A percentile compares a stretch with the other conserved stretches of the same genome.
Conservation (phyloP, 164 flowering plant genomes). For the Warburgia ugandensis region DNA sequence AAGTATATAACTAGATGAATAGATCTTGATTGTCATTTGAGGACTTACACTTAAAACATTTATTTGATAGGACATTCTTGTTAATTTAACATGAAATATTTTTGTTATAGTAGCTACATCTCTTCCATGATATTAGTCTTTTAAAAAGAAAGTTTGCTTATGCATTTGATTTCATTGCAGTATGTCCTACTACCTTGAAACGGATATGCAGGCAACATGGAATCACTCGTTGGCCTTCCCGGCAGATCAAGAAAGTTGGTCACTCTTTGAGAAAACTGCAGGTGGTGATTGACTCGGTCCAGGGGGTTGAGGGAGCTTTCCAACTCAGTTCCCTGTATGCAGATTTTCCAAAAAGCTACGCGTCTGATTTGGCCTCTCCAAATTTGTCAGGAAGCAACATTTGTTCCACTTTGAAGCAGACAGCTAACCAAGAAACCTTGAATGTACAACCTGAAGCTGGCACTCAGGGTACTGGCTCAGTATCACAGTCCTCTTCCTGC, state of each 20-base stretch:
- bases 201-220: slow-evolving; percentile 91
- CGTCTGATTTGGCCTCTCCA: slow-evolving; percentile 34
- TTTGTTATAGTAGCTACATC: too few relatives aligned
- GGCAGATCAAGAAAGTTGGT: slow-evolving; percentile 83
- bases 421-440: slow-evolving; percentile 14
- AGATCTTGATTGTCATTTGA: too few relatives aligned
- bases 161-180: too few relatives aligned
- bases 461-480: slow-evolving; percentile 21
- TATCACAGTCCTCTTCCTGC: slow-evolving; percentile 57
- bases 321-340: slow-evolving; percentile 55
- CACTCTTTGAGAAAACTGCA: slow-evolving; percentile 74
- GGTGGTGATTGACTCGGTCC: slow-evolving; percentile 74
- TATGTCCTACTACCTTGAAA: slow-evolving; percentile 87
- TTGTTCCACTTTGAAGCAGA: slow-evolving; percentile 20
- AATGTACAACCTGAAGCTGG: slow-evolving; percentile 12
- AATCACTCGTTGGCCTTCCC: slow-evolving; percentile 81
- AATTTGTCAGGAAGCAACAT: slow-evolving; percentile 30
- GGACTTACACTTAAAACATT: too few relatives aligned
- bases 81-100: too few relatives aligned
- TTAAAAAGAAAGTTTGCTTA: too few relatives aligned
- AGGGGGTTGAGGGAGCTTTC: slow-evolving; percentile 57
- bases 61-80: too few relatives aligned
- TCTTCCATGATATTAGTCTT: too few relatives aligned
- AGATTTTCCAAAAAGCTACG: slow-evolving; percentile 45
- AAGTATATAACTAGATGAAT: too few relatives aligned